Percentiles rank a stretch among this genome's conserved stretches.
Conservation (phyloP, 208 protist genomes). For the Sergeia podlipaevii region DNA sequence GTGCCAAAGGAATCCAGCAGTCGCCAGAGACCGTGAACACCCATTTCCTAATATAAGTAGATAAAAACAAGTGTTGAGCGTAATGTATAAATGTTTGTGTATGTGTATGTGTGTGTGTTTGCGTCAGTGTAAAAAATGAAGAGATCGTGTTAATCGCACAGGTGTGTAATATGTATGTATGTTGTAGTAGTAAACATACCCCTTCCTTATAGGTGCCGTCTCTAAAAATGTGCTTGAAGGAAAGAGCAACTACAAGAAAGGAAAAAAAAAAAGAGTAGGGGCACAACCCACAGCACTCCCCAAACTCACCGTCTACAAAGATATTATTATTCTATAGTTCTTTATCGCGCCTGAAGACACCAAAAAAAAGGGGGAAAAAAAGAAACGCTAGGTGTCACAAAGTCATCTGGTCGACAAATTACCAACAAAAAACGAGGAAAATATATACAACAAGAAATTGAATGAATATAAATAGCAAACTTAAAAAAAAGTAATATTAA, state of each 20-base stretch:
- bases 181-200: background rate
- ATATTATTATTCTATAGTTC: too few relatives aligned
- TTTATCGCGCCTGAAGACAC: too few relatives aligned
- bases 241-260: background rate
- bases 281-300: too few relatives aligned
- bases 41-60: slow-evolving; percentile 37
- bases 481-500: too few relatives aligned
- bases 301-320: too few relatives aligned
- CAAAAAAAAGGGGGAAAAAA: background rate
- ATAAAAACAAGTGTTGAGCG: background rate
- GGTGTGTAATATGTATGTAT: background rate
- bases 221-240: background rate
- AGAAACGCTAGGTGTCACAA: background rate
- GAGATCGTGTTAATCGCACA: background rate
- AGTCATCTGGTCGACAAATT: background rate
- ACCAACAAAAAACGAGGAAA: background rate
- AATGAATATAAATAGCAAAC: too few relatives aligned
- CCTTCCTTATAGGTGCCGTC: too few relatives aligned
- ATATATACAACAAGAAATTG: background rate
- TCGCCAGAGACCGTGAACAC: slow-evolving; percentile 80
- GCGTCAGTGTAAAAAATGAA: background rate
- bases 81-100: background rate
- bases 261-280: slow-evolving; percentile 19
- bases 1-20: slow-evolving; percentile 82
- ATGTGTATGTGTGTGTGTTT: background rate